Evolutionary conservation across 306 rosid genomes (phyloP).

Genomic region (Citrullus amarus): DNA sequence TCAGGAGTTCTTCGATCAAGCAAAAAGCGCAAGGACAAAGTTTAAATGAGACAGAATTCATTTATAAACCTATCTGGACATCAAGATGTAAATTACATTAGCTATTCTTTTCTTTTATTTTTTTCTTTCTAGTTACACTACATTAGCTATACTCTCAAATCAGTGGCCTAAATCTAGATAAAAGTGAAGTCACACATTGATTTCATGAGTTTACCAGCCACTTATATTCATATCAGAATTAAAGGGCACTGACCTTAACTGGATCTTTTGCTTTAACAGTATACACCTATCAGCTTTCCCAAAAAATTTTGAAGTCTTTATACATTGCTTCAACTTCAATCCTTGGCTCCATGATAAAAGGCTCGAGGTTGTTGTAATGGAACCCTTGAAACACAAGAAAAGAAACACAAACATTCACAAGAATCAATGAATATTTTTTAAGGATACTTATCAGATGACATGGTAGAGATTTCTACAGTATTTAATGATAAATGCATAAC

Average conservation of each 20-base stretch:
- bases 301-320: slow-evolving; percentile 29
- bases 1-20: not conserved
- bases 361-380: slow-evolving; percentile 28
- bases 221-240: not conserved
- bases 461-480: not conserved
- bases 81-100: not conserved
- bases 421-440: not conserved
- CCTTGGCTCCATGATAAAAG: slow-evolving; percentile 38
- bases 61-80: not conserved
- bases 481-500: not conserved
- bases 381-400: slow-evolving; percentile 31
- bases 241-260: slow-evolving; percentile 37
- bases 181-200: not conserved
- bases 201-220: not conserved
- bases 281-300: slow-evolving; percentile 39
- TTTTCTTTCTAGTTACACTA: no score
- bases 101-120: no score
- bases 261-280: slow-evolving; percentile 25
- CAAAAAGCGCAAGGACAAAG: not conserved
- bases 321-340: slow-evolving; percentile 40
- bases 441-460: not conserved
- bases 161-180: not conserved
- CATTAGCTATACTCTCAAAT: not conserved
- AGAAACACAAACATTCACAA: not conserved
- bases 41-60: not conserved